Conservation (phyloP, 768 basidiomycete species). For the Phaeolepiota aurea region DNA sequence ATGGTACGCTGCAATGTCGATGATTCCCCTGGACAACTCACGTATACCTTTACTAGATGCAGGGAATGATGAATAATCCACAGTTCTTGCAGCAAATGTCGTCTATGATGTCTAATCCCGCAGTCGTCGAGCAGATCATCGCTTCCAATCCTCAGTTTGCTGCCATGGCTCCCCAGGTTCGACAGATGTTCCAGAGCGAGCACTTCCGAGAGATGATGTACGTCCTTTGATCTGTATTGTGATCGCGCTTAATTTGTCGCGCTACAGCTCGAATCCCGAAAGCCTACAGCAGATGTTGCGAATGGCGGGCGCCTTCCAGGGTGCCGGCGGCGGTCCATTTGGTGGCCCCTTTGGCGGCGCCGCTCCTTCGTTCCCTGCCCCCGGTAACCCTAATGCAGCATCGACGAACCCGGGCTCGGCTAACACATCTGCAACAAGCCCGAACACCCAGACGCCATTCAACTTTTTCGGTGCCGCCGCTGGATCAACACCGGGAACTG, state of each 20-base stretch:
- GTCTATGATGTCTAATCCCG: constrained; percentile 77
- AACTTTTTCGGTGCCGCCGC: constrained; percentile 13
- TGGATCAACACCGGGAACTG: constrained; percentile 14
- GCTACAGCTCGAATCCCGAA: constrained; percentile 64
- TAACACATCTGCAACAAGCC: constrained; percentile 12
- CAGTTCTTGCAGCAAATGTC: constrained; percentile 87
- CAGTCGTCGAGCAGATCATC: constrained; percentile 83
- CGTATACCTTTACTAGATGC: constrained; percentile 41
- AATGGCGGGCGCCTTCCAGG: constrained; percentile 52
- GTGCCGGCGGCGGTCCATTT: constrained; percentile 22
- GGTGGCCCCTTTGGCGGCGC: constrained; percentile 7
- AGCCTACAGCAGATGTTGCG: constrained; percentile 67
- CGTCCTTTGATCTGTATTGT: constrained; percentile 15
- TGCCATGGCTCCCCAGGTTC: constrained; percentile 71
- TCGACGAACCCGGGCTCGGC: constrained; percentile 14
- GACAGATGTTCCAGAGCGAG: constrained; percentile 71
- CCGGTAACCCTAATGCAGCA: constrained; percentile 31
- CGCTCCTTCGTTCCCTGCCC: constrained; percentile 42
- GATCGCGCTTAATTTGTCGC: background rate
- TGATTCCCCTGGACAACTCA: too few species aligned
- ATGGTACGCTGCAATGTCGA: constrained; percentile 51
- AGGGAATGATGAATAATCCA: constrained; percentile 78
- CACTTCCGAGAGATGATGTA: constrained; percentile 72
- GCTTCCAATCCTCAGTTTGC: constrained; percentile 72
- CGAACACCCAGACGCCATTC: constrained; percentile 14